Evolutionary conservation across 371 early-diverging fungal genomes (phyloP), one percentile per base, ranked within the genome.

Genomic region (Mortierella polycephala): DNA sequence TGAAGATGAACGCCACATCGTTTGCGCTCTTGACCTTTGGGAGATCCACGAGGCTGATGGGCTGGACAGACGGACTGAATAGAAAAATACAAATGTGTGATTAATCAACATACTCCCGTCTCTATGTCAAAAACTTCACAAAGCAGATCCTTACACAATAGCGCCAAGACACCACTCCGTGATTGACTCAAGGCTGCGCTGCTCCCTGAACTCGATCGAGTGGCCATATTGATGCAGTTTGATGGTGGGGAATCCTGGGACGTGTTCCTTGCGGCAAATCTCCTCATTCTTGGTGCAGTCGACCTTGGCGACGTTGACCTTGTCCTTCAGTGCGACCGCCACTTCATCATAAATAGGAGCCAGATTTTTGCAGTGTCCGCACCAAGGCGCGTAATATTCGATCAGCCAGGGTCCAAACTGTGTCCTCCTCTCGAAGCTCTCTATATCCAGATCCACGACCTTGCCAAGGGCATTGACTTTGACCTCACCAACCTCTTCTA

Each of bases 371-470:
- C 98, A 98, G 82, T 95, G 94, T 16, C 86, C 84, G 75, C 96
- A 96, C 94, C 95, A 95, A 8, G 96, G 95, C 18, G 95, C 93
- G 83, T 88, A 93, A 81, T 91, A 94, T 74, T 93, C 92, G 71
- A 96, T 68, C 66, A 95, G 91, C 92, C 89, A 92, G 44, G 88
- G 85, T 44, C 79, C 79, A 41, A 61, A 65, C 16, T 20, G 45
- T 10, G 62, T 69, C 47, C 72, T 54, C 50, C 69, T 62, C 40
- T 57, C 60, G 42, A 58, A 77, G 47, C 69, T 72, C 57, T 77
- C 79, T 1, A 30, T 5, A 21, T 67, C 69, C 57, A 77, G 41
- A 40, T 23, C 56, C 18, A 77, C 56, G 5, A 77, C 79, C 57
- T 69, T 64, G 41, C 79, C 79, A 2, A 64, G 18, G 13, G 79